Conservation (phyloP, 2,329 filamentous ascomycete species). For the Ophiocordyceps camponoti-floridani region DNA sequence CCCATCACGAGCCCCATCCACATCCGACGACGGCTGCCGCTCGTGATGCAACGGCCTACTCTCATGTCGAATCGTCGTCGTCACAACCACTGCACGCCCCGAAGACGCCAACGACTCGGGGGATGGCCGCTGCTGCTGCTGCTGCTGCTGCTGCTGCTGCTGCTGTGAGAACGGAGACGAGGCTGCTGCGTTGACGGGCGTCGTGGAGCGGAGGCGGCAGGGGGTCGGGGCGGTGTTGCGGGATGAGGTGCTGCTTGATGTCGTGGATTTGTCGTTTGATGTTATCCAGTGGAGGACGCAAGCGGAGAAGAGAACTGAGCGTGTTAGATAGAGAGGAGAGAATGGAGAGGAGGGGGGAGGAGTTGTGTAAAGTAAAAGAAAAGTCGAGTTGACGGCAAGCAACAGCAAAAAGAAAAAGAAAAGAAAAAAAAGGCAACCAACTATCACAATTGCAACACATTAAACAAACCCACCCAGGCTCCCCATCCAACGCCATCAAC, state of each 20-base stretch:
- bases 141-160: no score
- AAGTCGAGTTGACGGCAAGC: no score
- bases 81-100: no score
- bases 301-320: slow-evolving; percentile 43
- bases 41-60: no score
- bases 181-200: no score
- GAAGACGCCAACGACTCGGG: no score
- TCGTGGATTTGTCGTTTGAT: slow-evolving; percentile 18
- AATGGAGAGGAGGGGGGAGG: no score
- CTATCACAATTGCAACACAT: slow-evolving; percentile 48
- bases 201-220: neutral
- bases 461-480: slow-evolving; percentile 47
- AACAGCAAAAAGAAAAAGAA: neutral
- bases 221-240: slow-evolving; percentile 5
- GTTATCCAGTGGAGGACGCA: slow-evolving; percentile 45
- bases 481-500: slow-evolving; percentile 38
- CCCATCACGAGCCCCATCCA: neutral
- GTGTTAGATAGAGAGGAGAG: no score
- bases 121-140: no score
- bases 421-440: slow-evolving; percentile 2
- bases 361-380: no score
- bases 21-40: neutral
- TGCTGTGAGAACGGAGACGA: no score
- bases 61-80: no score
- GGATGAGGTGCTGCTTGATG: neutral